A percentile compares a stretch with the other conserved stretches of the same genome.
Evolutionary conservation across 805 yeast species (phyloP).

Genomic region (Nakazawaea wyomingensis): DNA sequence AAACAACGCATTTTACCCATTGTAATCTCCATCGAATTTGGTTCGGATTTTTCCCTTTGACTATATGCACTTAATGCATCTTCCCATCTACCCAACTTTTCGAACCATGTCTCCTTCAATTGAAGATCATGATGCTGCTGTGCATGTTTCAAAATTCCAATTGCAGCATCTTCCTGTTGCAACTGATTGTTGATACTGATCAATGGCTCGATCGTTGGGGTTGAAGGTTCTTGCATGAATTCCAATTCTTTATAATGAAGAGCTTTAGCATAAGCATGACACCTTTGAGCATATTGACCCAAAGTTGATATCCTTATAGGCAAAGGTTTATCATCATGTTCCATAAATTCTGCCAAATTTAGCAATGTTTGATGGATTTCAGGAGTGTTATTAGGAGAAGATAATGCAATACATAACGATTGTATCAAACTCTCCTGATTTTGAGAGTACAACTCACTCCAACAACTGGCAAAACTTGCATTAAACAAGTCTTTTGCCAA

Average conservation of each 20-base stretch:
- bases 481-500: constrained; percentile 88
- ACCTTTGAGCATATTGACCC: constrained; percentile 88
- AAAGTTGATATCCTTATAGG: constrained; percentile 87
- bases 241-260: constrained; percentile 93
- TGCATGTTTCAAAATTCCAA: constrained; percentile 92
- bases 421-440: constrained; percentile 87
- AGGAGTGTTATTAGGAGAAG: constrained; percentile 90
- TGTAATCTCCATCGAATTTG: constrained; percentile 76
- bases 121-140: constrained; percentile 87
- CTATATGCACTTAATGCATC: constrained; percentile 91
- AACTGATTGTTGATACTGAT: constrained; percentile 90
- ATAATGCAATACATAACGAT: constrained; percentile 78
- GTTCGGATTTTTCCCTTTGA: constrained; percentile 55
- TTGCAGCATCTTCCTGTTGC: constrained; percentile 97
- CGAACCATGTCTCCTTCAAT: constrained; percentile 96
- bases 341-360: constrained; percentile 93
- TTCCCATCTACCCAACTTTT: constrained; percentile 95
- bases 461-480: constrained; percentile 91
- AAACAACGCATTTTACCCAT: constrained; percentile 98
- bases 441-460: constrained; percentile 87
- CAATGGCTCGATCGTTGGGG: constrained; percentile 86
- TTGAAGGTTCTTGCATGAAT: constrained; percentile 87
- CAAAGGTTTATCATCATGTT: constrained; percentile 90
- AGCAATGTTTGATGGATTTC: constrained; percentile 88
- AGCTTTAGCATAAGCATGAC: constrained; percentile 98